Evolutionary conservation across 2,329 filamentous ascomycete genomes (phyloP), one percentile per base, ranked within the genome.

Genomic region (Cadophora gregata): DNA sequence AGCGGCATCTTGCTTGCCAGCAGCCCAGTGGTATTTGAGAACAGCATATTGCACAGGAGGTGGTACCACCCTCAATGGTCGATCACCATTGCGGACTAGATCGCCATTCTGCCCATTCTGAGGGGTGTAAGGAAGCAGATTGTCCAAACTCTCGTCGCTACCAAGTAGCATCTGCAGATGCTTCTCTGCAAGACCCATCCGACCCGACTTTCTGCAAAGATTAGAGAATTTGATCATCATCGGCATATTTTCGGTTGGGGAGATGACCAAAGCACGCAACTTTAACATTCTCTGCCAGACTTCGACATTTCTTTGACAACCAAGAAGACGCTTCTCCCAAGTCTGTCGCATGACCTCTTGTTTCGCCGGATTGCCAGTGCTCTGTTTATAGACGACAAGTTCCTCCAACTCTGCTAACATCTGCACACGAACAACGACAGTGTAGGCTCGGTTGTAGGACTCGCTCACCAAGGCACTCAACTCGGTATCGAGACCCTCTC

Each of bases 201-300:
- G 91, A 66, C 93, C 92, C 53, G 95, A 97, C 79, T 99, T 99
- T 75, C 96, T 92, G 79, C 96, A 99, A 6, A 99, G 87, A 75
- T 98, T 99, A 75, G 96, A 93, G 78, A 97, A 99, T 78, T 99
- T 99, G 83, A 99, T 98, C 89, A 94, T 97, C 93, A 99, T 99
- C 75, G 97, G 92, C 84, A 97, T 93, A 75, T 97, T 97, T 78
- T 99, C 94, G 38, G 88, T 88, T 0, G 96, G 95, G 0, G 90
- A 90, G 68, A 98, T 95, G 67, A 99, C 96, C 61, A 99, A 84
- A 24, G 93, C 92, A 67, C 96, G 89, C 36, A 99, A 89, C 77
- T 97, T 96, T 64, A 99, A 88, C 93, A 98, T 98, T 67, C 96
- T 89, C 77, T 97, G 94, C 96, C 96, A 99, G 3, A 98, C 93